Evolutionary conservation across 495 filamentous ascomycete species (phyloP), one percentile per base, ranked within the genome.

Genomic region (Glonium stellatum): DNA sequence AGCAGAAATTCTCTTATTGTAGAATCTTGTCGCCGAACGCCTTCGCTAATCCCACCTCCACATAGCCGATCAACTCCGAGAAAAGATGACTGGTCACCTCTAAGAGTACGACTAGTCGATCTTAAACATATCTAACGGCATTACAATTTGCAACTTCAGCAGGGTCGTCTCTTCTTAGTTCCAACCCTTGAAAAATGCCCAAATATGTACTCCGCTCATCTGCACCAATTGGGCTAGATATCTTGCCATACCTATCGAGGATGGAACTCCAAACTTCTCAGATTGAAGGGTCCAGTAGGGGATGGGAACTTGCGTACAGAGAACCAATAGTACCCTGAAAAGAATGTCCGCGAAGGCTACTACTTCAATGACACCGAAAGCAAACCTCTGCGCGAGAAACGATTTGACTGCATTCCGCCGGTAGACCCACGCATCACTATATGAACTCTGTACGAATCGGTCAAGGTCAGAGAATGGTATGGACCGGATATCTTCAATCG

Each of bases 341-440:
- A 64, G 34, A n/a, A 59, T 46, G 51, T 73, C 71, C 4, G 62
- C 21, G 1, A 37, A 48, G n/a, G 19, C 18, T 5, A 73, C 25
- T 18, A 69, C 18, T 4, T 44, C 66, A 0, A 63, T 55, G 21
- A 69, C 55, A 8, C 71, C 70, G 15, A 69, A 56, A 2, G 64
- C 65, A 25, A 69, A 52, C 19, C 71, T 54, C 57, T 68, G 59
- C 1, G 65, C 68, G 15, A 72, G 49, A 48, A 73, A 73, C 0
- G 70, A 52, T 55, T 69, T 61, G 9, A 60, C 69, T 6, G 61
- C 59, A 12, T 53, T 57, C 4, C 67, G 57, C 34, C 70, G 59
- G 57, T 73, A 73, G 0, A 21, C 25, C 50, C 47, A 55, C 2
- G 53, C 44, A 25, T 66, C 58, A 15, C 37, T 46, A 34, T 21